A percentile compares a stretch with the other conserved stretches of the same genome.
Evolutionary conservation across 2,329 filamentous ascomycete genomes (phyloP).

Genomic region (Neopestalotiopsis sp.): DNA sequence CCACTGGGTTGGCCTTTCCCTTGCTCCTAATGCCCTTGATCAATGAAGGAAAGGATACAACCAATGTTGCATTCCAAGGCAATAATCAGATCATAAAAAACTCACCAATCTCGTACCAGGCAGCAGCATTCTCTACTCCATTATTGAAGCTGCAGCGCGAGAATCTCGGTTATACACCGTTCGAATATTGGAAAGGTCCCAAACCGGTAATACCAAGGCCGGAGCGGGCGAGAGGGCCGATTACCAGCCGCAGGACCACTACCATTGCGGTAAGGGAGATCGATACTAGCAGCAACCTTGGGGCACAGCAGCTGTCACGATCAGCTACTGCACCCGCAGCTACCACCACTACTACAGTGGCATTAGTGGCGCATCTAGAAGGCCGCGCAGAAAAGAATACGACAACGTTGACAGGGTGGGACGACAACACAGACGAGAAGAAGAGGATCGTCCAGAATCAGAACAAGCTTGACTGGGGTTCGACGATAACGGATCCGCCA

Average conservation of each 20-base stretch:
- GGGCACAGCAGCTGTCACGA: constrained; percentile 11
- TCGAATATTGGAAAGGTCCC: constrained; percentile 26
- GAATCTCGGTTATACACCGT: constrained; percentile 21
- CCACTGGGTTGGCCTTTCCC: not conserved
- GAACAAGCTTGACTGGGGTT: no score
- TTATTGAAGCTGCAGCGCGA: not conserved
- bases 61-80: not conserved
- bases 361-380: constrained; percentile 8
- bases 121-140: constrained; percentile 7
- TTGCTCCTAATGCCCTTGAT: not conserved
- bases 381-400: constrained; percentile 13
- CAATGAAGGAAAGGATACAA: not conserved
- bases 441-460: no score
- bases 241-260: constrained; percentile 10
- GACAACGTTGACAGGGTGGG: not conserved
- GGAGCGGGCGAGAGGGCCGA: constrained; percentile 3
- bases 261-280: constrained; percentile 18
- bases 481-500: not conserved
- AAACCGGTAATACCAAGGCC: constrained; percentile 19
- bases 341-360: not conserved
- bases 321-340: not conserved
- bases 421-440: not conserved
- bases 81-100: not conserved
- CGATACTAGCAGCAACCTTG: constrained; percentile 11
- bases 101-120: constrained; percentile 6